Conservation (phyloP, 2,329 filamentous ascomycete species). For the Furcasterigmium sp. region DNA sequence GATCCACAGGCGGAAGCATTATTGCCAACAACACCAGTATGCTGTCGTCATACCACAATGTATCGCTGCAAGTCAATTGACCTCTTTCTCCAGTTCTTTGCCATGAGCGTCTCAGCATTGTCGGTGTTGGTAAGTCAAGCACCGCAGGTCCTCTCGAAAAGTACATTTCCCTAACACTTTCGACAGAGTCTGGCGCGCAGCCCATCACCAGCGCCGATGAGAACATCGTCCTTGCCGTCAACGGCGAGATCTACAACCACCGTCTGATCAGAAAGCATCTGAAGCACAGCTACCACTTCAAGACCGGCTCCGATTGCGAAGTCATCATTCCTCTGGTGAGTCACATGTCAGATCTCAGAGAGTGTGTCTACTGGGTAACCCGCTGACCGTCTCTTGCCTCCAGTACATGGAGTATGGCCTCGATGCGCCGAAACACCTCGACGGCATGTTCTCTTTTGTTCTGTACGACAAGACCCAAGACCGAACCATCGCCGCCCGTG, state of each 20-base stretch:
- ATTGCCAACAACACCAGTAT: conserved; percentile 87
- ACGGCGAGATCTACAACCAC: conserved; percentile 99
- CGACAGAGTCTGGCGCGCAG: conserved; percentile 84
- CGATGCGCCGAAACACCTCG: conserved; percentile 87
- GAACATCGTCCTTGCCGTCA: conserved; percentile 87
- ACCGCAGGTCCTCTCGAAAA: background rate
- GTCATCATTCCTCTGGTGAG: conserved; percentile 94
- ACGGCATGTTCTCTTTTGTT: conserved; percentile 99
- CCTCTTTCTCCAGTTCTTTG: conserved; percentile 64
- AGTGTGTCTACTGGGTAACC: too few relatives aligned
- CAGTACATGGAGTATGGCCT: conserved; percentile 90
- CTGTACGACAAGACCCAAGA: conserved; percentile 94
- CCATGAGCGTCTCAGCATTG: conserved; percentile 96
- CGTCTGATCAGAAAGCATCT: conserved; percentile 85
- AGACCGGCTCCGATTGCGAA: conserved; percentile 97
- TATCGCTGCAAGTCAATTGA: conserved; percentile 16
- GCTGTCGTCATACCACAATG: conserved; percentile 19
- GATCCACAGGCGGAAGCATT: conserved; percentile 72
- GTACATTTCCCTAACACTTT: conserved; percentile 11
- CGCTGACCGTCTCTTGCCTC: background rate
- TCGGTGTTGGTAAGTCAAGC: conserved; percentile 74
- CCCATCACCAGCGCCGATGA: conserved; percentile 90
- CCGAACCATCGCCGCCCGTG: conserved; percentile 86
- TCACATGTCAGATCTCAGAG: conserved; percentile 10
- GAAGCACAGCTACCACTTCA: conserved; percentile 86